Evolutionary conservation across 1,139 yeast genomes (phyloP), one percentile per base, ranked within the genome.

Genomic region (Hyphopichia pseudoburtonii): DNA sequence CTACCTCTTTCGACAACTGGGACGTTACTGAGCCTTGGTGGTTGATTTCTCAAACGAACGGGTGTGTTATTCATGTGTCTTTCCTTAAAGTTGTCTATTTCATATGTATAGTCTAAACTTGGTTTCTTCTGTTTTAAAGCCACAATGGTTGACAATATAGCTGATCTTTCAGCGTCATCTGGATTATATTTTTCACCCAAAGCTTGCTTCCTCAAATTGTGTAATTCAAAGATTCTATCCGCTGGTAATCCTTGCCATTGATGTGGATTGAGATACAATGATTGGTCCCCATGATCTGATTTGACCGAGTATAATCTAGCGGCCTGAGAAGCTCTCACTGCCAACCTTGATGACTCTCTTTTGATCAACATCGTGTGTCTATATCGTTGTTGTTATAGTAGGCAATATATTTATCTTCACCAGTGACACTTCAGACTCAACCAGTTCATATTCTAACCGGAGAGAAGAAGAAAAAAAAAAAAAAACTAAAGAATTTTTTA

Each of bases 201-300:
- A 18, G 62, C 62, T 18, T 73, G 68, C 46, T 76, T 75, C 56
- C 92, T 72, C 47, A 78, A 67, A 47, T 76, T 67, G 54, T 79
- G 86, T 44, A 84, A 66, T 44, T 75, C 76, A 44, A 82, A 70
- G 36, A 84, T 76, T 47, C 74, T 70, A 43, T 79, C 79, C 8
- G 86, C 76, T 15, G 86, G 82, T 39, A 82, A 65, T 0, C 83
- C 85, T 40, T 71, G 65, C 94, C 94, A 84, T 35, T 75, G 70
- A 41, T 77, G 78, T 4, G 94, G 94, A 43, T 78, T 70, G 44
- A 72, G 67, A 45, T 61, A 70, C 34, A 70, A 61, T 12, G 69
- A 57, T 19, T 42, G 45, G 33, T 36, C 43, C 32, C 34, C 27
- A 46, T 44, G 9, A 19, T 21, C 15, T 11, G 33, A 23, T 17